Evolutionary conservation across 371 early-diverging fungal species (phyloP), one percentile per base, ranked within the genome.

Genomic region (Cokeromyces recurvatus): DNA sequence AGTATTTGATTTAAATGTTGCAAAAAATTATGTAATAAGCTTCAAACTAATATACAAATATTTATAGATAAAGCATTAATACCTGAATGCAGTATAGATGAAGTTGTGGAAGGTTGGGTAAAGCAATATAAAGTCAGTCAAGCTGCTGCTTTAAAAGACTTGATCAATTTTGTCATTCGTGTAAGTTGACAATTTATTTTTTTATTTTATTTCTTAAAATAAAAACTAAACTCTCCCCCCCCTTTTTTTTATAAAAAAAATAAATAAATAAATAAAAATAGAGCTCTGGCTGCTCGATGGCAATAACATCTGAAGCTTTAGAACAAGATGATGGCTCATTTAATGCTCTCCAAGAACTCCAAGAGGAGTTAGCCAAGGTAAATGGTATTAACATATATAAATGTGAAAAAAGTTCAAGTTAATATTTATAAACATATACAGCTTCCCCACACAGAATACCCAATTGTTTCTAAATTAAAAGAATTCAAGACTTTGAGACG

Each of bases 91-190:
- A 29, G 50, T 20, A 45, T 64, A 32, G 69, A 74, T 1, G 55
- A 52, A 2, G 17, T 68, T 4, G 64, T 58, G 5, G 24, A 46
- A 15, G 42, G 39, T 4, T 71, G 69, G 68, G 40, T 62, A 9
- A 40, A 43, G 11, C 15, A 55, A 11, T 71, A 68, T 23, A 39
- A 62, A 14, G 15, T 14, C 3, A 57, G 66, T 8, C 55, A 66
- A 25, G 20, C 31, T 2, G 37, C 32, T 24, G 66, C 71, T 25
- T 50, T 86, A 51, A 64, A 59, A 24, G 63, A 77, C 2, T 38
- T 88, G 23, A 58, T 88, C 36, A 83, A 83, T 51, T 78, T 85
- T 52, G 45, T 84, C 23, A 74, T 86, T 47, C 64, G 80, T 46
- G 86, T 84, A 64, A 59, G 53, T 38, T 29, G n/a, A n/a, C n/a